Conservation (phyloP, 2,329 filamentous ascomycete genomes). For the Aspergillus nomiae region DNA sequence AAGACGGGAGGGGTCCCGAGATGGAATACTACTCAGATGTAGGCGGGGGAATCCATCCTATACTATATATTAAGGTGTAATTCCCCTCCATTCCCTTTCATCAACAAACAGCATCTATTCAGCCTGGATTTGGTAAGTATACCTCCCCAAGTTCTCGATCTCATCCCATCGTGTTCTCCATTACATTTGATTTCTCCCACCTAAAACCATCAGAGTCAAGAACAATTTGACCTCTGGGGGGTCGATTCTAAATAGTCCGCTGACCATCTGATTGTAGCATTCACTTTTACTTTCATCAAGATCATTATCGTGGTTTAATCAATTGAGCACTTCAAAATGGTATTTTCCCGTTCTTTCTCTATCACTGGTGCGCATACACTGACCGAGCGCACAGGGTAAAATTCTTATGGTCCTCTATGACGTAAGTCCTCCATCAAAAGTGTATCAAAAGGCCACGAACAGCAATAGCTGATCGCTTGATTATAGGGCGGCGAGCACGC, state of each 20-base stretch:
- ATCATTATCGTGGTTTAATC: not conserved
- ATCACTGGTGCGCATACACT: slow-evolving; percentile 61
- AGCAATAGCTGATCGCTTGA: slow-evolving; percentile 11
- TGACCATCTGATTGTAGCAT: not conserved
- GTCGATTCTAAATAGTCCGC: slow-evolving; percentile 1
- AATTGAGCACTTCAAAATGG: slow-evolving; percentile 50
- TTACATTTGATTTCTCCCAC: not conserved
- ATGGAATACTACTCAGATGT: too few relatives aligned
- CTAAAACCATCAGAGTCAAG: not conserved
- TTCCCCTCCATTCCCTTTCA: slow-evolving; percentile 14
- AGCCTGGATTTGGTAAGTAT: not conserved
- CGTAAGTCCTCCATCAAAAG: slow-evolving; percentile 53
- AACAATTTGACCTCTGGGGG: not conserved
- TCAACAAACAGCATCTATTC: slow-evolving; percentile 7
- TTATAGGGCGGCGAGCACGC: slow-evolving; percentile 77
- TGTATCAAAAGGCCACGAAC: not conserved
- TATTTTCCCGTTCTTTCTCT: slow-evolving; percentile 64
- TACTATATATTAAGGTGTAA: slow-evolving; percentile 23
- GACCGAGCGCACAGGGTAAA: slow-evolving; percentile 80
- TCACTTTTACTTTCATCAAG: not conserved
- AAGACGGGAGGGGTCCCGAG: not conserved
- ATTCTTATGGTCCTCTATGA: slow-evolving; percentile 94
- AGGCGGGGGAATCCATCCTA: not conserved
- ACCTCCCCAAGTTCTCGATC: not conserved
- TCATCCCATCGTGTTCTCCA: not conserved